Evolutionary conservation across 768 basidiomycete genomes (phyloP).

Genomic region (Heimioporus sp.): DNA sequence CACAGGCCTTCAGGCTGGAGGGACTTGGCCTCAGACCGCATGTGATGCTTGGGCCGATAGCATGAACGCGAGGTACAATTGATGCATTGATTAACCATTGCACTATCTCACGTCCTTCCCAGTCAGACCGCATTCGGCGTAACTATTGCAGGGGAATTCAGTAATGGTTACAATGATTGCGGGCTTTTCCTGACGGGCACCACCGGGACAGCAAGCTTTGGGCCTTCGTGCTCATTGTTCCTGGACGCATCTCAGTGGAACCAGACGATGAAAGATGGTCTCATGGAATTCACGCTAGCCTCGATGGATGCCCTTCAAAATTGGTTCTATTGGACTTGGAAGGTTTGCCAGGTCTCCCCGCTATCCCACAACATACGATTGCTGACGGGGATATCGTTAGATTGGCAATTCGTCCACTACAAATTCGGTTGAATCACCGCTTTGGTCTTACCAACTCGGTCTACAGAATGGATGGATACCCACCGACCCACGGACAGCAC

Average conservation of each 20-base stretch:
- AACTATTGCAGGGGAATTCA: conserved; percentile 75
- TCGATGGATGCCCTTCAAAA: conserved; percentile 68
- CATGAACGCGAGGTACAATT: conserved; percentile 43
- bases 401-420: conserved; percentile 57
- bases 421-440: conserved; percentile 48
- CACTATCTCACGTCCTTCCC: conserved; percentile 1
- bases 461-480: conserved; percentile 80
- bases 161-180: conserved; percentile 64
- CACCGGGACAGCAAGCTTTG: conserved; percentile 24
- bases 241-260: conserved; percentile 53
- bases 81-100: neutral
- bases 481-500: conserved; percentile 59
- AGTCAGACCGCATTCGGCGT: conserved; percentile 63
- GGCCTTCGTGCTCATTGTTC: conserved; percentile 41
- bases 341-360: conserved; percentile 33
- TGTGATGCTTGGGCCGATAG: conserved; percentile 58
- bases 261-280: conserved; percentile 47
- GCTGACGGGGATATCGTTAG: conserved; percentile 20
- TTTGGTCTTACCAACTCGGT: conserved; percentile 72
- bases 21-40: conserved; percentile 47
- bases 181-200: conserved; percentile 48
- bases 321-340: conserved; percentile 83
- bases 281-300: conserved; percentile 49
- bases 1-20: conserved; percentile 35
- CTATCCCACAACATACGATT: neutral